Conservation (phyloP, 352 stramenopile species). For the Pythium chondricola region DNA sequence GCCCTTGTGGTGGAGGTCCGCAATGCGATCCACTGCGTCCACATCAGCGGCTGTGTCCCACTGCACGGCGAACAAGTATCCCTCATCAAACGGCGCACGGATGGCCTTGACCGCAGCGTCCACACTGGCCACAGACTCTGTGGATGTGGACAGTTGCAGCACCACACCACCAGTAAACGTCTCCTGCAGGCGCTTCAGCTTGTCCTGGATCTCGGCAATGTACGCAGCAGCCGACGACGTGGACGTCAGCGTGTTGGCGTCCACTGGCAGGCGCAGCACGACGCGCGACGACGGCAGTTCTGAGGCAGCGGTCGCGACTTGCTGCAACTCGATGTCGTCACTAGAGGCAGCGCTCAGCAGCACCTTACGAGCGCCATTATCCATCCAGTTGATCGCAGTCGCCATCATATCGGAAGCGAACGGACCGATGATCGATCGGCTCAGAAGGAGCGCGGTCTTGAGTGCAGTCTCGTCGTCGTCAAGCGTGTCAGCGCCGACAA, state of each 20-base stretch:
- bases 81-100: constrained; percentile 37
- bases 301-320: constrained; percentile 45
- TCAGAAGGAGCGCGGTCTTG: constrained; percentile 37
- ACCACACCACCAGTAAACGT: constrained; percentile 40
- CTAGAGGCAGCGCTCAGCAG: constrained; percentile 40
- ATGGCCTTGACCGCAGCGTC: constrained; percentile 27
- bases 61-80: constrained; percentile 51
- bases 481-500: constrained; percentile 12
- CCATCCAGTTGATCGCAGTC: constrained; percentile 46
- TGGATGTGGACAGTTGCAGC: constrained; percentile 26
- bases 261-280: constrained; percentile 49
- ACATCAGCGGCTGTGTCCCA: constrained; percentile 18
- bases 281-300: constrained; percentile 59
- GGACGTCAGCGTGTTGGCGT: constrained; percentile 17
- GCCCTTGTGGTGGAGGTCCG: constrained; percentile 49
- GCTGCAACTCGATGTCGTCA: constrained; percentile 42
- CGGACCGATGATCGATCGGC: constrained; percentile 49
- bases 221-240: constrained; percentile 9
- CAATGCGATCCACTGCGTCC: constrained; percentile 32
- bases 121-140: constrained; percentile 15
- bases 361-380: constrained; percentile 51
- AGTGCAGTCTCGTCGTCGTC: constrained; percentile 25
- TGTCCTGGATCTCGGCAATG: constrained; percentile 18
- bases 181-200: constrained; percentile 30
- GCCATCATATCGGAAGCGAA: constrained; percentile 59